These are phyloP conservation scores for Iris pallida DNA, from an alignment of 116 monocot genomes.

Conservation along the genomic window DNA sequence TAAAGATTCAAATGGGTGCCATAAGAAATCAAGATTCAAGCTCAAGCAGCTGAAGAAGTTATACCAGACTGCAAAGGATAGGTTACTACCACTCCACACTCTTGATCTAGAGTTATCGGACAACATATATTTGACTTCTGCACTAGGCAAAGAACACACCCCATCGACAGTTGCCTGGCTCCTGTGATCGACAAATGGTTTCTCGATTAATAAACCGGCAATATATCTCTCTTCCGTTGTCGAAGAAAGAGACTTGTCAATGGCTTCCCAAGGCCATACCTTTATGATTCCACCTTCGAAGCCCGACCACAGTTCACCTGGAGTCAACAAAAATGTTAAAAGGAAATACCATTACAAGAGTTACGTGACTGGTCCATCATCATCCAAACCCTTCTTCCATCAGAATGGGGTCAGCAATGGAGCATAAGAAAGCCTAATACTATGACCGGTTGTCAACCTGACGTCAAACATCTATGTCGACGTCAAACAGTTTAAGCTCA, in stretches of 20 bases:
- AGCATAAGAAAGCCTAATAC: too few relatives aligned
- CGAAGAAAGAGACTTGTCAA: slow-evolving; percentile 76
- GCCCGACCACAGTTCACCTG: slow-evolving; percentile 94
- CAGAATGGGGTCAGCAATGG: too few relatives aligned
- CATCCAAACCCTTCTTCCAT: neutral
- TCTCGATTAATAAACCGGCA: slow-evolving; percentile 72
- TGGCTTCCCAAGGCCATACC: slow-evolving; percentile 81
- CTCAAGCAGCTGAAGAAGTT: neutral
- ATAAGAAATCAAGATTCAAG: neutral
- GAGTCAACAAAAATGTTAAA: slow-evolving; percentile 7
- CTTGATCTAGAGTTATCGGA: slow-evolving; percentile 67
- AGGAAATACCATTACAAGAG: neutral
- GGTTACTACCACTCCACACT: slow-evolving; percentile 65
- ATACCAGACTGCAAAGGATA: slow-evolving; percentile 78
- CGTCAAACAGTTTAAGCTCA: too few relatives aligned
- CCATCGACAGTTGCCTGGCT: slow-evolving; percentile 64
- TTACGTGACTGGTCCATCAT: neutral
- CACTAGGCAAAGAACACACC: slow-evolving; percentile 57
- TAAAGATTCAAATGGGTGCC: neutral
- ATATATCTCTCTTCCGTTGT: slow-evolving; percentile 68
- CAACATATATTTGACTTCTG: slow-evolving; percentile 58
- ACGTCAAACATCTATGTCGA: too few relatives aligned
- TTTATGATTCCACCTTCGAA: slow-evolving; percentile 77
- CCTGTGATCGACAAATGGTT: slow-evolving; percentile 68
- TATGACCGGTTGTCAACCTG: too few relatives aligned